Conservation (phyloP, 805 yeast genomes). For the Wickerhamia fluorescens region DNA sequence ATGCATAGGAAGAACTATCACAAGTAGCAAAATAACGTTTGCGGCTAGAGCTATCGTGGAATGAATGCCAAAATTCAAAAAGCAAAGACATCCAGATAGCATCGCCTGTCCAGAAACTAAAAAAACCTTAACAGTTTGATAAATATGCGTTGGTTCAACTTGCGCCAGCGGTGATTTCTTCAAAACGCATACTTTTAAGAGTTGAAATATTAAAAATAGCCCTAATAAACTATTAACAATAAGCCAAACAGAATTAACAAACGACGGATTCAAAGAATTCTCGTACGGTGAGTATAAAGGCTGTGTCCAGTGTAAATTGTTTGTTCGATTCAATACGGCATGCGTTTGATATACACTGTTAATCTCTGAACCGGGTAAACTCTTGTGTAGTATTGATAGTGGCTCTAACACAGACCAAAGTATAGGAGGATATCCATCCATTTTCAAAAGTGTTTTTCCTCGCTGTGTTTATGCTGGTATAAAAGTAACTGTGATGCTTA, state of each 20-base stretch:
- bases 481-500: too few species aligned
- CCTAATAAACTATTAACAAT: slow-evolving; percentile 8
- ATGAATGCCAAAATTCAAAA: too few species aligned
- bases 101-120: slow-evolving; percentile 1
- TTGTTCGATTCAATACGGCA: too few species aligned
- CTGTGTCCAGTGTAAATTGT: slow-evolving; percentile 6
- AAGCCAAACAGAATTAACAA: slow-evolving; percentile 9
- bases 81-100: neutral
- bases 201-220: slow-evolving; percentile 10
- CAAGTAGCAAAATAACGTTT: slow-evolving; percentile 2
- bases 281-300: slow-evolving; percentile 15
- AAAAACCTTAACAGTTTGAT: too few species aligned
- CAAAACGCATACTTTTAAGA: slow-evolving; percentile 1
- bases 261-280: slow-evolving; percentile 19
- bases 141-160: too few species aligned
- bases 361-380: too few species aligned
- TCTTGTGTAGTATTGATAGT: too few species aligned
- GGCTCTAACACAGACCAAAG: too few species aligned
- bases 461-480: too few species aligned
- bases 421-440: too few species aligned
- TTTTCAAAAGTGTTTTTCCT: too few species aligned
- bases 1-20: slow-evolving; percentile 17
- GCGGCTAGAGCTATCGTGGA: slow-evolving; percentile 6
- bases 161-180: neutral
- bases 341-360: too few species aligned